Evolutionary conservation across 345 rosid species (phyloP).

Genomic region (Brassica carinata): DNA sequence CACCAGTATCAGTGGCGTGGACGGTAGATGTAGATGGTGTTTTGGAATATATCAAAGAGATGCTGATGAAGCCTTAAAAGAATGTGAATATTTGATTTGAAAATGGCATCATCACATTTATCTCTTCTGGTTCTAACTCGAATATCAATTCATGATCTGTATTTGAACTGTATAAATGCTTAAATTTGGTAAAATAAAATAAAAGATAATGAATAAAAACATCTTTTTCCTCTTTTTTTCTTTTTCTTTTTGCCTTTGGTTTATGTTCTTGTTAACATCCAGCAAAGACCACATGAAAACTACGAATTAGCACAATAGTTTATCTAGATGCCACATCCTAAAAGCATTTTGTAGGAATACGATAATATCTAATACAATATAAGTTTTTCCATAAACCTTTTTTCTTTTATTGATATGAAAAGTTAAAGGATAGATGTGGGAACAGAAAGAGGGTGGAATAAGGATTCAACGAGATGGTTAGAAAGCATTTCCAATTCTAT

Average conservation of each 20-base stretch:
- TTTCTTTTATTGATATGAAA: too few relatives aligned
- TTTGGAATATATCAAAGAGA: slow-evolving; percentile 47
- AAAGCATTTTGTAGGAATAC: background rate
- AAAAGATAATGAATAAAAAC: slow-evolving; percentile 9
- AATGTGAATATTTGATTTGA: slow-evolving; percentile 25
- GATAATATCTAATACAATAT: background rate
- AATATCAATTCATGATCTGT: slow-evolving; percentile 12
- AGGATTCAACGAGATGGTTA: too few relatives aligned
- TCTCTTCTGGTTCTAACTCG: slow-evolving; percentile 16
- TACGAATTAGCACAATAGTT: background rate
- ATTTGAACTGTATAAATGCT: slow-evolving; percentile 34
- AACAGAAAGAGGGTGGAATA: too few relatives aligned
- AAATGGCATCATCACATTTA: slow-evolving; percentile 28
- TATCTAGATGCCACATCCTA: too few relatives aligned
- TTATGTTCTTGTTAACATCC: background rate
- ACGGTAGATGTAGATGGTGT: slow-evolving; percentile 69
- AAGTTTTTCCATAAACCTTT: too few relatives aligned
- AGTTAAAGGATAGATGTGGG: background rate
- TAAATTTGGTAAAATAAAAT: background rate
- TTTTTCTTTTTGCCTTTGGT: background rate
- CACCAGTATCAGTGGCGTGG: slow-evolving; percentile 85
- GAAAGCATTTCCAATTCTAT: too few relatives aligned
- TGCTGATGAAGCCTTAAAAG: slow-evolving; percentile 62
- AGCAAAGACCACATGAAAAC: background rate
- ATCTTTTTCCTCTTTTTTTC: background rate